Base-by-base conservation (phyloP, 192 early-diverging fungal species). In the Coemansia sp. region DNA sequence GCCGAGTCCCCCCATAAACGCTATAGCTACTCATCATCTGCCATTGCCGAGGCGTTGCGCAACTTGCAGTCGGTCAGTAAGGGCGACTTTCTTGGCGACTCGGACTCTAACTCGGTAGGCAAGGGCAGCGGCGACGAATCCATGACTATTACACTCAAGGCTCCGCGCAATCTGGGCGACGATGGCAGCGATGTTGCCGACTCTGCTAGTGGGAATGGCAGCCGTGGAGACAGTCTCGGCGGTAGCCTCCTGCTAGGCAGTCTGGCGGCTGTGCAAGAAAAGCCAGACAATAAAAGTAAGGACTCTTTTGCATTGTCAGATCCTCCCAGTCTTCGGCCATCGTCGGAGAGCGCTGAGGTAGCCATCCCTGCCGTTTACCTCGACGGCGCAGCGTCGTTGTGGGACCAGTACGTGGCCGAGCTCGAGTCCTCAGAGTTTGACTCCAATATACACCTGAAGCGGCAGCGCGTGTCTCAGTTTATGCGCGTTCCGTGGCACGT, bases 381-480 rank as follows among this genome's bases (percentile, higher is more conserved):
- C 43, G 77, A 84, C 33, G 68, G 82, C 61, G 40, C 82, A 2
- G 78, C 77, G 43, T 85, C 78, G 44, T 70, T 85, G 66, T 80
- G 74, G 77, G 83, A 80, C 62, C 78, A 85, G 72, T 80, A 80
- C 43, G 72, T 80, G 63, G 78, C 77, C 22, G 83, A 85, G 71
- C 55, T 80, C 44, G 70, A 77, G 62, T 73, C 78, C 65, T 75
- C 65, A 57, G 93, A 93, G 36, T 89, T 88, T 76, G 91, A 93
- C 66, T 73, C 85, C 20, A 86, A 86, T n/a, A 87, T 92, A 65
- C 93, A 95, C 42, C 66, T 93, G n/a, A 97, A 97, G 79, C 86
- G 91, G 22, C 93, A 97, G 77, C 77, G 96, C 9, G 86, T 97
- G 20, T 86, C 88, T 65, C 96, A 97, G 82, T 92, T 97, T 79